A percentile compares a stretch with the other conserved stretches of the same genome.
Conservation (phyloP, 139 green algal genomes). For the Tetradesmus lagerheimii region DNA sequence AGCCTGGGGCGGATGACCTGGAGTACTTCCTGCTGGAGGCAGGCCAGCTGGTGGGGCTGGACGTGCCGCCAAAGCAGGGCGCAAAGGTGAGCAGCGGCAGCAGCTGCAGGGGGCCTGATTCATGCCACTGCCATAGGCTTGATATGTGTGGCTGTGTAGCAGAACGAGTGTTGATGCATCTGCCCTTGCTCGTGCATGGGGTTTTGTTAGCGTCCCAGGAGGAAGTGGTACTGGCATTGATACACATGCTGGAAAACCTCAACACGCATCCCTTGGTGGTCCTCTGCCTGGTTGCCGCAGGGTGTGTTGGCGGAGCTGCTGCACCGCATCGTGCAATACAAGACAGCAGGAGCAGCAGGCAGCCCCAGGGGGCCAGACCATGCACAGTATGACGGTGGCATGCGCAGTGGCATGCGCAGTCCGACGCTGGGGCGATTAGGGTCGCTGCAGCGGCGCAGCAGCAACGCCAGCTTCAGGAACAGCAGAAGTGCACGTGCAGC, state of each 20-base stretch:
- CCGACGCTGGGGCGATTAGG: neutral
- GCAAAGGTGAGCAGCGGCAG: constrained; percentile 43
- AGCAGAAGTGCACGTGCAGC: neutral
- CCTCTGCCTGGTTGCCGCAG: neutral
- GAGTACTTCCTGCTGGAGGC: constrained; percentile 83
- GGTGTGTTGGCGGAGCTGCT: constrained; percentile 74
- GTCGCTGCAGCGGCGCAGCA: neutral
- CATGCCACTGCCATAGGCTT: too few species aligned
- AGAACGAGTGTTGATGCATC: neutral
- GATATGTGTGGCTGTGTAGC: too few species aligned
- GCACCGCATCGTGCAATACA: constrained; percentile 75
- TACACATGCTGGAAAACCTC: too few species aligned
- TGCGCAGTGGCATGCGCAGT: neutral
- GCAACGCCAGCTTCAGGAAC: neutral
- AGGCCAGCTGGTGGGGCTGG: constrained; percentile 75
- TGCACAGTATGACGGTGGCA: neutral
- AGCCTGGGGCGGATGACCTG: constrained; percentile 69
- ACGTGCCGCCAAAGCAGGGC: constrained; percentile 41
- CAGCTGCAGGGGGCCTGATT: too few species aligned
- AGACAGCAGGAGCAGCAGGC: constrained; percentile 57
- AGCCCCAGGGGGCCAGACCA: neutral
- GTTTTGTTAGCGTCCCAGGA: too few species aligned
- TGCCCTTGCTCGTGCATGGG: too few species aligned
- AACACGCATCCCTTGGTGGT: neutral
- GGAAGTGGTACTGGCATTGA: too few species aligned